Evolutionary conservation across 2,329 filamentous ascomycete species (phyloP), one percentile per base, ranked within the genome.

Genomic region (Rutstroemia sp.): DNA sequence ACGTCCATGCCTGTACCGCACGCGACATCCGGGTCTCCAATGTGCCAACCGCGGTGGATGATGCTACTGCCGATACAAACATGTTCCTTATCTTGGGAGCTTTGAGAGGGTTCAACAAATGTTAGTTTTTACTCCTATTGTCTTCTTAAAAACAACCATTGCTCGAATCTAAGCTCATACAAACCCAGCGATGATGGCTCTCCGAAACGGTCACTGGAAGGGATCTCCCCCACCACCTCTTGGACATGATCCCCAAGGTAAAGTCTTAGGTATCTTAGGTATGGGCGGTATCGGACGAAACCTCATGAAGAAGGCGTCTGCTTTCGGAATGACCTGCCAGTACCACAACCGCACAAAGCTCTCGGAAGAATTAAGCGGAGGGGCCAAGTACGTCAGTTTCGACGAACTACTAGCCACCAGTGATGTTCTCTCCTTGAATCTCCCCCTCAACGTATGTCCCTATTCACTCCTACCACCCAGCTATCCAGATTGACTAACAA

Each of bases 221-320:
- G 87, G 87, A 0, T 68, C 72, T 6, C 74, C 76, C 2, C 70
- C 74, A 6, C 77, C 80, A 0, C 77, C 84, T 0, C 73, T 83
- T 5, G 89, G 89, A 12, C 87, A 88, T 67, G 89, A 94, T 66
- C 89, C 89, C 1, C 78, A 88, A 69, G 88, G 87, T 38, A 94
- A 92, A 71, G 75, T 84, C 1, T 76, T 95, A 5, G 89, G 89
- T 0, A 90, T 95, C 58, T 70, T 95, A 42, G 89, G 89, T 6
- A 92, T 94, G 88, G 89, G 89, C 19, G 88, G 89, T 2, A 94
- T 95, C 59, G 89, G 90, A 0, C 76, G 86, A 38, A 89, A 90
- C 66, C 72, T 94, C 64, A 88, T 86, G 68, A 80, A 76, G 68
- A 91, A 91, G 71, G 87, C 85, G 3, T 77, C 81, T 54, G 87